Evolutionary conservation across 805 yeast genomes (phyloP).

Genomic region (Candida verbasci): DNA sequence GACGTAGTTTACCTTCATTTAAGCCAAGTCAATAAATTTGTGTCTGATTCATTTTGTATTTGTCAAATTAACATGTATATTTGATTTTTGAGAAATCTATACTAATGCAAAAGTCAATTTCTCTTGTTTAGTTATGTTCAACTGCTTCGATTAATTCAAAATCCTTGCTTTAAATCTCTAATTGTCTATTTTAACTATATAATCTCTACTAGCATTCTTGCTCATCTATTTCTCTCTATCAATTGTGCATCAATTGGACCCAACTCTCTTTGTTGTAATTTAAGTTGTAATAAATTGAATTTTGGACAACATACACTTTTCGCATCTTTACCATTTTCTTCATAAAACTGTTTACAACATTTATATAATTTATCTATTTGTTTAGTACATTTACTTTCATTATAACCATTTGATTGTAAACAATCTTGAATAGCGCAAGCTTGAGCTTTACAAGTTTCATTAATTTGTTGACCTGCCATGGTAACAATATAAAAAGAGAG

Average conservation of each 20-base stretch:
- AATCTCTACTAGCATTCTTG: too few relatives aligned
- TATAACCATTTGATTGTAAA: conserved; percentile 52
- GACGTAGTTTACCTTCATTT: too few relatives aligned
- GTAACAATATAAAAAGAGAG: neutral
- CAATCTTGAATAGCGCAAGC: conserved; percentile 88
- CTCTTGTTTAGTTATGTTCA: too few relatives aligned
- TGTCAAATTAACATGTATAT: too few relatives aligned
- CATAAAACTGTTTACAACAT: conserved; percentile 70
- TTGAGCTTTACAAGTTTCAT: conserved; percentile 61
- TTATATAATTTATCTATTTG: conserved; percentile 66
- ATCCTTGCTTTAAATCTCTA: too few relatives aligned
- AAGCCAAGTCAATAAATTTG: too few relatives aligned
- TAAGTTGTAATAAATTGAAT: conserved; percentile 55
- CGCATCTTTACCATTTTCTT: conserved; percentile 52
- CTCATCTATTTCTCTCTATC: conserved; percentile 16
- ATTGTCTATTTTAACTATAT: too few relatives aligned
- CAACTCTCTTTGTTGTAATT: conserved; percentile 58
- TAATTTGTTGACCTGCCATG: conserved; percentile 9
- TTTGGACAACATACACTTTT: conserved; percentile 76
- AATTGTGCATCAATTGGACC: conserved; percentile 59
- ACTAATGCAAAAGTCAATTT: too few relatives aligned
- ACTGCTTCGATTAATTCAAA: too few relatives aligned
- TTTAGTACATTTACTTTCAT: conserved; percentile 71
- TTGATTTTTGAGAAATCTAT: too few relatives aligned
- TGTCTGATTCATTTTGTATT: too few relatives aligned